phyloP scores from a whole-genome alignment of 225 moss, liverwort and hornwort genomes.

The Anthoceros angustus region DNA sequence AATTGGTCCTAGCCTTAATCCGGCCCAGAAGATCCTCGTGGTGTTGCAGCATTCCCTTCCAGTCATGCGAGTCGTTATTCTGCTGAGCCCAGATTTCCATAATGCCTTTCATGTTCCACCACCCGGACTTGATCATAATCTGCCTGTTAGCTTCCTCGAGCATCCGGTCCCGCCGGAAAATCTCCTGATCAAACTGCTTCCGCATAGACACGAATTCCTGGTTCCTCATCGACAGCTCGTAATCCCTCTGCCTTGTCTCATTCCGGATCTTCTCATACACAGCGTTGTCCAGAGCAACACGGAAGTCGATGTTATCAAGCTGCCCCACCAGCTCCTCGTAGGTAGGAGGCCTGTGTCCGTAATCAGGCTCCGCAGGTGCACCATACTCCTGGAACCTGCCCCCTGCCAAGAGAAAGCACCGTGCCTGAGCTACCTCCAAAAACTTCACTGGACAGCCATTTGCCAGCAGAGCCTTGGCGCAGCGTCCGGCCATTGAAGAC shows the following conservation, averaged over 20 bases:
- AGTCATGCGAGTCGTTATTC: neutral
- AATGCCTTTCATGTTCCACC: conserved; percentile 4
- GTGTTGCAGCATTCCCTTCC: neutral
- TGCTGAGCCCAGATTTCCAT: conserved; percentile 2
- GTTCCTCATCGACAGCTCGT: neutral
- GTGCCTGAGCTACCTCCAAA: neutral
- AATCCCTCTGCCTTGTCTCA: neutral
- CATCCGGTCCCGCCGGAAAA: conserved; percentile 1
- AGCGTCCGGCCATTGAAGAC: neutral
- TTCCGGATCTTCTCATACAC: neutral
- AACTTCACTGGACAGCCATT: neutral
- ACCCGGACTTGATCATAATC: conserved; percentile 1
- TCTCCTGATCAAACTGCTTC: conserved; percentile 2
- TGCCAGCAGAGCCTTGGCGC: neutral
- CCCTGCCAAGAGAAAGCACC: neutral
- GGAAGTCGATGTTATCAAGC: neutral
- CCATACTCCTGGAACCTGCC: neutral
- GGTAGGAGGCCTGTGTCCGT: neutral
- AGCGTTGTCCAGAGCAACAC: neutral
- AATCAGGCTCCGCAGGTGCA: neutral
- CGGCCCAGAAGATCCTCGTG: neutral
- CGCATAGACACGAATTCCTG: neutral
- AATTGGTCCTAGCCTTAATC: neutral
- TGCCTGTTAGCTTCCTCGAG: conserved; percentile 1
- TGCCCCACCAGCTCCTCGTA: neutral